These are phyloP conservation scores for Amphichorda felina DNA, from an alignment of 2,329 filamentous ascomycete genomes.

Conservation along the genomic window DNA sequence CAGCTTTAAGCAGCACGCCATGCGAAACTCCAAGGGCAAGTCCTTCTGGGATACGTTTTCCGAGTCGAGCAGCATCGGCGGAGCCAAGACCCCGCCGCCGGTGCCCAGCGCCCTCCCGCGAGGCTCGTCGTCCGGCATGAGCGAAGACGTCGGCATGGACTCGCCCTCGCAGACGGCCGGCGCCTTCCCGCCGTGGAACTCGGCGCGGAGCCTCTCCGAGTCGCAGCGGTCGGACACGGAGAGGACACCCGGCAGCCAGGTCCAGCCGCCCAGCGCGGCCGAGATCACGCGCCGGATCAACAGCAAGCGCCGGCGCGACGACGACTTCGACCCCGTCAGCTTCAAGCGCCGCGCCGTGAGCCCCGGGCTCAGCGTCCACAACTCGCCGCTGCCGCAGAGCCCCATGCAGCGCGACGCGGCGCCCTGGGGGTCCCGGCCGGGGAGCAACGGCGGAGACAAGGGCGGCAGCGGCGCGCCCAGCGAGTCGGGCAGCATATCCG, in stretches of 20 bases:
- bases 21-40: slow-evolving; percentile 59
- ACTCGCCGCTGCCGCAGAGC: slow-evolving; percentile 78
- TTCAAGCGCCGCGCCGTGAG: slow-evolving; percentile 90
- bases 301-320: slow-evolving; percentile 75
- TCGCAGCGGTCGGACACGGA: no score
- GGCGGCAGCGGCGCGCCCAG: slow-evolving; percentile 39
- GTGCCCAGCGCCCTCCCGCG: slow-evolving; percentile 42
- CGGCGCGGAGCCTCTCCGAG: slow-evolving; percentile 6
- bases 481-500: slow-evolving; percentile 29
- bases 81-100: slow-evolving; percentile 48
- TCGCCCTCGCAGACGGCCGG: slow-evolving; percentile 40
- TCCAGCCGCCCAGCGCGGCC: slow-evolving; percentile 44
- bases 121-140: slow-evolving; percentile 47
- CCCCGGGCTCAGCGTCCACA: slow-evolving; percentile 82
- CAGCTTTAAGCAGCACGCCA: slow-evolving; percentile 64
- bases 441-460: slow-evolving; percentile 46
- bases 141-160: slow-evolving; percentile 64
- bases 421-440: slow-evolving; percentile 61
- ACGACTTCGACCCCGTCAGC: slow-evolving; percentile 77
- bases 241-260: background rate
- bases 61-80: slow-evolving; percentile 44
- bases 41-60: slow-evolving; percentile 69
- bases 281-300: slow-evolving; percentile 71
- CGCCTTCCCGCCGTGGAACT: slow-evolving; percentile 10
- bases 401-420: slow-evolving; percentile 61